Evolutionary conservation across 805 yeast genomes (phyloP).

Genomic region (Ogataea glucozyma): DNA sequence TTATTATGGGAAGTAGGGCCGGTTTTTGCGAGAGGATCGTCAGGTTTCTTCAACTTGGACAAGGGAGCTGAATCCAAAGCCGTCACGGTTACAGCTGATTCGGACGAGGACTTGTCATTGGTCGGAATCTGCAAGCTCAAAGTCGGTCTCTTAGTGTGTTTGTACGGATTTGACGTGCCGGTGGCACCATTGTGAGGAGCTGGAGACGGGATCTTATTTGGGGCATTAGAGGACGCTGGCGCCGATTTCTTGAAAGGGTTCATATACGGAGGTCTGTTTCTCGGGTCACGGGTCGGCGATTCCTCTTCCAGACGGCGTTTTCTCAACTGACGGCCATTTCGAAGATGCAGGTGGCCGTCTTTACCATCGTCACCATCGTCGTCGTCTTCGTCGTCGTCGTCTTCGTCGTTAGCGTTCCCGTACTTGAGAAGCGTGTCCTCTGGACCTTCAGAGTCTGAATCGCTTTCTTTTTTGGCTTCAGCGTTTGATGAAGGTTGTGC

Average conservation of each 20-base stretch:
- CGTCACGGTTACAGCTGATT: constrained; percentile 47
- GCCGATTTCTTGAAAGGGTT: constrained; percentile 6
- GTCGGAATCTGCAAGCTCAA: constrained; percentile 65
- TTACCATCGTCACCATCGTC: constrained; percentile 13
- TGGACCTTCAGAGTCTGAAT: constrained; percentile 10
- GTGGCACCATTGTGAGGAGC: neutral
- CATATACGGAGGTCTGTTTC: constrained; percentile 5
- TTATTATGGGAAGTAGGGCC: constrained; percentile 3
- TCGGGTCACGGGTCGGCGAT: constrained; percentile 7
- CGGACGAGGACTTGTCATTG: constrained; percentile 30
- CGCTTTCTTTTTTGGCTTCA: constrained; percentile 3
- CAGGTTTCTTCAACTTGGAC: constrained; percentile 4
- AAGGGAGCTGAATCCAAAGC: constrained; percentile 37
- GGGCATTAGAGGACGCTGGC: constrained; percentile 3
- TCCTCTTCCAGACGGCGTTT: constrained; percentile 5
- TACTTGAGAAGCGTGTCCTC: constrained; percentile 9
- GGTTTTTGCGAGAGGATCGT: neutral
- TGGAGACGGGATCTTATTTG: constrained; percentile 4
- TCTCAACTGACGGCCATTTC: constrained; percentile 1
- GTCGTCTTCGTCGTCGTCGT: constrained; percentile 13
- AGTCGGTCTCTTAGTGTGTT: constrained; percentile 49
- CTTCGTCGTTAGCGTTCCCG: constrained; percentile 16
- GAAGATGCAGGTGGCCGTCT: constrained; percentile 6
- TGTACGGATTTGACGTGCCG: constrained; percentile 2
- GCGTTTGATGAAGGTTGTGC: neutral